Percentiles rank a stretch among this genome's conserved stretches.
Evolutionary conservation across 129 eudicot species (phyloP).

Genomic region (Apium graveolens): DNA sequence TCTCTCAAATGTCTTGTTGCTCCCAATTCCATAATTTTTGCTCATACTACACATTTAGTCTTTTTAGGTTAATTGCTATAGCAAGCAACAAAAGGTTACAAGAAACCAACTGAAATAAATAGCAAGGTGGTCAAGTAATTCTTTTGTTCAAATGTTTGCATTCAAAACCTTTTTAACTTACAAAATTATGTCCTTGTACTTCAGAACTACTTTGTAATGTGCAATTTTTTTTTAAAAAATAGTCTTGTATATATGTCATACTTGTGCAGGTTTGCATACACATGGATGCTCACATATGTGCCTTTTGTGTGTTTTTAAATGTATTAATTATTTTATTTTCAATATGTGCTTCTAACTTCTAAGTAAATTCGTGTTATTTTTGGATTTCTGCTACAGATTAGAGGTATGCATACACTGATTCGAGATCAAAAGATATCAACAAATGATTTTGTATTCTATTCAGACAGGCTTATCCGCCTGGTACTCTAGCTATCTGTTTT

Average conservation of each 20-base stretch:
- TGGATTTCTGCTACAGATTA: conserved; percentile 48
- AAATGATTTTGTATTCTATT: conserved; percentile 95
- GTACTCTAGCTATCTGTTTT: conserved; percentile 22
- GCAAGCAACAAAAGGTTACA: neutral
- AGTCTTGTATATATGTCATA: too few species aligned
- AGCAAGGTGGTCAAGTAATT: neutral
- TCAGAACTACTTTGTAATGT: neutral
- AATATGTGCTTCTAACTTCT: too few species aligned
- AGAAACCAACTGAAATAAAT: neutral
- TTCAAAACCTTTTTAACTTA: neutral
- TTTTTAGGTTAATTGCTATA: neutral
- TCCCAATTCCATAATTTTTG: neutral
- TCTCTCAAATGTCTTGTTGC: neutral
- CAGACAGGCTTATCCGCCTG: conserved; percentile 93
- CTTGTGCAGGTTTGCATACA: neutral
- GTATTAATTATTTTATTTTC: neutral
- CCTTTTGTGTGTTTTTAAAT: neutral
- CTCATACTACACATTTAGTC: neutral
- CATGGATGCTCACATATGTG: neutral
- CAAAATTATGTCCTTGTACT: neutral
- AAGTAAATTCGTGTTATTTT: neutral
- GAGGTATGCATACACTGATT: conserved; percentile 99
- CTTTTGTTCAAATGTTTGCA: neutral
- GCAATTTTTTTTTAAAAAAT: too few species aligned
- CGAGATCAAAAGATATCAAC: conserved; percentile 87